These are phyloP conservation scores for Oemleria cerasiformis DNA, from an alignment of 306 rosid species.

Conservation along the genomic window DNA sequence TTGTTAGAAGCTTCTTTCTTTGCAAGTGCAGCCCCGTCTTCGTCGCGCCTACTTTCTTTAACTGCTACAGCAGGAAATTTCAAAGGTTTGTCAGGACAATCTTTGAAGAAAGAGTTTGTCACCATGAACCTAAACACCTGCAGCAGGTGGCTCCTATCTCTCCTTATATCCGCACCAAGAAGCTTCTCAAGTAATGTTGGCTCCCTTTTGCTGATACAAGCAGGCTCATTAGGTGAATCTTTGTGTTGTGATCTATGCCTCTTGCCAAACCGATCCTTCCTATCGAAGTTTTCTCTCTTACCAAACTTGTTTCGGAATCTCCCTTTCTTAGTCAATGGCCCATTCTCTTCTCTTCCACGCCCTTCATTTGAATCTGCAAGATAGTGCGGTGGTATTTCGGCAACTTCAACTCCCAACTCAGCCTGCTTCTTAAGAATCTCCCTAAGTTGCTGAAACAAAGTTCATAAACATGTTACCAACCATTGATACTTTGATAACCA, in stretches of 20 bases:
- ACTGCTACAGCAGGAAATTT: slow-evolving; percentile 48
- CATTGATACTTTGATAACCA: neutral
- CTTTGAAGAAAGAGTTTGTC: slow-evolving; percentile 68
- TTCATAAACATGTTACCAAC: neutral
- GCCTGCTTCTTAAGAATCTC: slow-evolving; percentile 89
- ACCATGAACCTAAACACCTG: slow-evolving; percentile 87
- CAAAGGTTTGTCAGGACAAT: slow-evolving; percentile 58
- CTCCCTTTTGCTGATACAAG: slow-evolving; percentile 31
- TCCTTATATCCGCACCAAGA: slow-evolving; percentile 59
- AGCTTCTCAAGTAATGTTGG: slow-evolving; percentile 82
- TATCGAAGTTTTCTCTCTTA: slow-evolving; percentile 41
- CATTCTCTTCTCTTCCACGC: slow-evolving; percentile 33
- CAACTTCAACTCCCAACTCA: slow-evolving; percentile 91
- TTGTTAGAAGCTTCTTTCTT: slow-evolving; percentile 27
- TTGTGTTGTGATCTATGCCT: slow-evolving; percentile 45
- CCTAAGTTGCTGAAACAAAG: slow-evolving; percentile 61
- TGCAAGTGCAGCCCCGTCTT: slow-evolving; percentile 12
- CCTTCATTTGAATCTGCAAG: slow-evolving; percentile 46
- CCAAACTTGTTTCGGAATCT: slow-evolving; percentile 42
- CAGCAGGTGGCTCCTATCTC: slow-evolving; percentile 58
- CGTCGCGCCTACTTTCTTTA: slow-evolving; percentile 37
- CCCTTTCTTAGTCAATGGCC: slow-evolving; percentile 28
- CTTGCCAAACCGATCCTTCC: slow-evolving; percentile 41
- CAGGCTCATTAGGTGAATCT: slow-evolving; percentile 15
- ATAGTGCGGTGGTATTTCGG: slow-evolving; percentile 77